Conservation (phyloP, 129 eudicot species). For the Escallonia rubra region DNA sequence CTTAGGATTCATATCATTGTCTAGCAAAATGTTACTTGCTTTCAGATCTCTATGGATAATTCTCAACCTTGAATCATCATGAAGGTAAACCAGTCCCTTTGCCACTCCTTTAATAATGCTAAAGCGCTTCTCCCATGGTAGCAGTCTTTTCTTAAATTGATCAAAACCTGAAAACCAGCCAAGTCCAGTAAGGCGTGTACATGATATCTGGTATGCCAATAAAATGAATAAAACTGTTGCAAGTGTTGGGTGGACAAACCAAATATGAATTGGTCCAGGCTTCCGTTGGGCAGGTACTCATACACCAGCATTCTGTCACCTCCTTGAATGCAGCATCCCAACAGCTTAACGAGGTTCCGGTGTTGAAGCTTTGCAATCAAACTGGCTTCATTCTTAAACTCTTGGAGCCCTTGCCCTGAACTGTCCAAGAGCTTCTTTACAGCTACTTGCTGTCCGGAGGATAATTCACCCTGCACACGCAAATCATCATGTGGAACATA, state of each 20-base stretch:
- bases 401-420: conserved; percentile 60
- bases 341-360: conserved; percentile 57
- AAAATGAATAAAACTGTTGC: neutral
- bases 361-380: conserved; percentile 61
- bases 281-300: conserved; percentile 53
- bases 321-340: conserved; percentile 57
- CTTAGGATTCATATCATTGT: conserved; percentile 53
- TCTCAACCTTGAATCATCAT: conserved; percentile 50
- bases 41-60: conserved; percentile 61
- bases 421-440: conserved; percentile 49
- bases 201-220: neutral
- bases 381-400: conserved; percentile 56
- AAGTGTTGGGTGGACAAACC: conserved; percentile 20
- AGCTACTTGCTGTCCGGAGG: conserved; percentile 49
- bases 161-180: conserved; percentile 20
- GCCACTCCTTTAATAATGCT: conserved; percentile 55
- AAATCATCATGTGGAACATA: neutral
- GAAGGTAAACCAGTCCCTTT: conserved; percentile 56
- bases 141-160: conserved; percentile 30
- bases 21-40: conserved; percentile 59
- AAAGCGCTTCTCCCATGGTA: conserved; percentile 51
- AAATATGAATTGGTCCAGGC: conserved; percentile 53
- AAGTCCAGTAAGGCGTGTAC: neutral
- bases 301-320: conserved; percentile 58
- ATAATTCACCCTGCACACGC: conserved; percentile 36